Conservation (phyloP, 2,329 filamentous ascomycete species). For the Uncinocarpus reesii region DNA sequence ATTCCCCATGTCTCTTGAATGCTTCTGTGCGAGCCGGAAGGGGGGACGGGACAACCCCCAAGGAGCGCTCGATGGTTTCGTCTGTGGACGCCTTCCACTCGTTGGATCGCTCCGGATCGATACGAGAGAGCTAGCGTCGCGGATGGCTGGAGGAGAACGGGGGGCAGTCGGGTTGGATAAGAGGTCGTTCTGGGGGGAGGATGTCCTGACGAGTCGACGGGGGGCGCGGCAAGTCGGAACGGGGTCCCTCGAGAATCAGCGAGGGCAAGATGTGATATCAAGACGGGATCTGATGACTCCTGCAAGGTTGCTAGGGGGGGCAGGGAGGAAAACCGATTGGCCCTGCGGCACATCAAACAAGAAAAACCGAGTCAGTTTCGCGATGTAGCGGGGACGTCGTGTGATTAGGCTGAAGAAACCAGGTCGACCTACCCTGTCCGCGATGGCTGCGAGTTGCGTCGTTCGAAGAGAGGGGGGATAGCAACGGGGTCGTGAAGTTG, state of each 20-base stretch:
- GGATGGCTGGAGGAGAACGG: no score
- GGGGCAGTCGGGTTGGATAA: no score
- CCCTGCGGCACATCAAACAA: neutral
- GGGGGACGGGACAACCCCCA: conserved; percentile 4
- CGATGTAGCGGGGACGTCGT: neutral
- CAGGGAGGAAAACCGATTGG: conserved; percentile 8
- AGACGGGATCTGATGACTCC: conserved; percentile 6
- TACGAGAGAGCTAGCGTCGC: no score
- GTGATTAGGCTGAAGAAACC: neutral
- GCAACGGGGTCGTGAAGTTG: neutral
- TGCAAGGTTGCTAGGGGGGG: conserved; percentile 2
- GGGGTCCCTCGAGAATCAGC: neutral
- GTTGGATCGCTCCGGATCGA: no score
- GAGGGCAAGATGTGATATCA: neutral
- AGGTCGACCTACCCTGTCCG: neutral
- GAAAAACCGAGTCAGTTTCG: conserved; percentile 1
- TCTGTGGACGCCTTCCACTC: no score
- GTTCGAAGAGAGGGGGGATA: neutral
- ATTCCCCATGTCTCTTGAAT: conserved; percentile 25
- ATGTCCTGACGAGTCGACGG: neutral
- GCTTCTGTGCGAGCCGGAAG: neutral
- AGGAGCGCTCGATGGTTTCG: neutral
- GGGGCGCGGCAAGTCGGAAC: neutral
- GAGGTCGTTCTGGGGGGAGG: no score
- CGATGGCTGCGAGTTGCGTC: neutral